A percentile compares a stretch with the other conserved stretches of the same genome.
Conservation (phyloP, 768 basidiomycete species). For the Amanita rimosa region DNA sequence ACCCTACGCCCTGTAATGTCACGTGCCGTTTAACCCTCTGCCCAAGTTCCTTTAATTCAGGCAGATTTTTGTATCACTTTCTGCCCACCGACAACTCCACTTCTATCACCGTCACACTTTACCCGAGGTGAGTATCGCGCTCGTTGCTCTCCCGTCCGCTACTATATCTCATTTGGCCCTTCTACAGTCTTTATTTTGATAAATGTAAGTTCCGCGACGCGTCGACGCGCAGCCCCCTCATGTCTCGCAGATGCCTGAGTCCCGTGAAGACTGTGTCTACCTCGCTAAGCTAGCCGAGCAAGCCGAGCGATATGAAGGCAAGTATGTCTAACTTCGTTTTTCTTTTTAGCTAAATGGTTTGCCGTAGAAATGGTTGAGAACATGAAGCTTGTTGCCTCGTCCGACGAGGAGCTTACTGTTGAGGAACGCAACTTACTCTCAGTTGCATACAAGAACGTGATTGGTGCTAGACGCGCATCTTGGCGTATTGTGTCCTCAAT, state of each 20-base stretch:
- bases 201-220: constrained; percentile 34
- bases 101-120: constrained; percentile 28
- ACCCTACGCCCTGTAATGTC: constrained; percentile 13
- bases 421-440: constrained; percentile 98
- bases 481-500: constrained; percentile 98
- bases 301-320: constrained; percentile 98
- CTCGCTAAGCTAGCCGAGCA: constrained; percentile 99
- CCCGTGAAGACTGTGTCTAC: constrained; percentile 96
- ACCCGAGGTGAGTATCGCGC: constrained; percentile 28
- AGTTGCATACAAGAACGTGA: constrained; percentile 99
- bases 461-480: constrained; percentile 94
- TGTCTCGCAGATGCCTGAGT: constrained; percentile 59
- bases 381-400: constrained; percentile 98
- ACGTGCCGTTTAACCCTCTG: constrained; percentile 51
- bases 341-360: constrained; percentile 8
- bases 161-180: not conserved
- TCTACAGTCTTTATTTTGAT: constrained; percentile 12
- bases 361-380: constrained; percentile 93
- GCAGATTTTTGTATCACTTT: constrained; percentile 36
- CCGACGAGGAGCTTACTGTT: constrained; percentile 95
- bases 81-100: constrained; percentile 34
- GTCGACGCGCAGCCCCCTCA: constrained; percentile 27
- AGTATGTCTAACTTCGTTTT: constrained; percentile 11
- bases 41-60: constrained; percentile 62
- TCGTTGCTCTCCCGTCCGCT: constrained; percentile 19